Evolutionary conservation across 2,329 filamentous ascomycete genomes (phyloP).

Genomic region (Fusarium nurragi): DNA sequence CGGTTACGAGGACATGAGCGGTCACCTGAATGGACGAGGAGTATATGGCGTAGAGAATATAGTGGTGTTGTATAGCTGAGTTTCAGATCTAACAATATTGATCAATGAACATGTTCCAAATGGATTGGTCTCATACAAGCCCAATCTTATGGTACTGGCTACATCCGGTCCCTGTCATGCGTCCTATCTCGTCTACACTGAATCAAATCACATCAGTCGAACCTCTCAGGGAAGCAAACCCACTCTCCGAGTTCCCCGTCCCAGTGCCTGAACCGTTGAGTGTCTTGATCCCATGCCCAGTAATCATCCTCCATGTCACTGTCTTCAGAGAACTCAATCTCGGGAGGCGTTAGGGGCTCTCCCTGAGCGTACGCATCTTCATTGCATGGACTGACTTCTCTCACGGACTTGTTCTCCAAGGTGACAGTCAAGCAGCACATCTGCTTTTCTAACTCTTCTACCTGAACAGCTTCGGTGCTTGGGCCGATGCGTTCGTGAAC

Average conservation of each 20-base stretch:
- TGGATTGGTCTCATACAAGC: neutral
- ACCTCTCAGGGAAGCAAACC: constrained; percentile 40
- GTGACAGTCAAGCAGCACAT: constrained; percentile 10
- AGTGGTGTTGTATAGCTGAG: neutral
- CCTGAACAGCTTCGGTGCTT: neutral
- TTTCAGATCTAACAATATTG: neutral
- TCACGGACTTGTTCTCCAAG: neutral
- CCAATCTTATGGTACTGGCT: neutral
- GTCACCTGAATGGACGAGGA: neutral
- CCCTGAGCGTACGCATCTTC: constrained; percentile 33
- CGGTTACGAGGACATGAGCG: neutral
- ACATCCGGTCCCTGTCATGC: neutral
- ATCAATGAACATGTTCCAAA: neutral
- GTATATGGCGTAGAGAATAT: neutral
- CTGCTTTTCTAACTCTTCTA: constrained; percentile 9
- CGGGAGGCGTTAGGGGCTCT: constrained; percentile 30
- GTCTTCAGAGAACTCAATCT: constrained; percentile 34
- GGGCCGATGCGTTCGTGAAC: constrained; percentile 4
- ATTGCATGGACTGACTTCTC: neutral
- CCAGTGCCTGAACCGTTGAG: constrained; percentile 38
- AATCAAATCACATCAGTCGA: constrained; percentile 28
- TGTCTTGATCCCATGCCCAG: constrained; percentile 36
- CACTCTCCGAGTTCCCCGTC: constrained; percentile 35
- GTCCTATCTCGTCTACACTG: neutral
- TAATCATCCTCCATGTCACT: constrained; percentile 33